Conservation (phyloP, 83 land plant genomes). For the Picea engelmannii region DNA sequence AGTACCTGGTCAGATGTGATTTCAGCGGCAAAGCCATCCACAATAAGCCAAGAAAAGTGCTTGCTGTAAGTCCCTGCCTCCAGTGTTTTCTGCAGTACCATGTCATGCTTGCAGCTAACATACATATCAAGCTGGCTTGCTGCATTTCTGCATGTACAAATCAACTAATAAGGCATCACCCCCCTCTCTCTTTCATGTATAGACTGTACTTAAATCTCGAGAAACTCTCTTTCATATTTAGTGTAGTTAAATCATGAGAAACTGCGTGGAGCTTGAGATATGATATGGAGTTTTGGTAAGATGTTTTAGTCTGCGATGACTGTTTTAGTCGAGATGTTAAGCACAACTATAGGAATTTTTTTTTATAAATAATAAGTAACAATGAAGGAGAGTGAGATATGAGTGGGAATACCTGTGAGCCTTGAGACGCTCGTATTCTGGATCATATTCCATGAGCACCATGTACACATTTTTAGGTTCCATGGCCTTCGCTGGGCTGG, state of each 20-base stretch:
- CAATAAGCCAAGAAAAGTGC: constrained; percentile 42
- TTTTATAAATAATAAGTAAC: too few species aligned
- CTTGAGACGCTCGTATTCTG: constrained; percentile 52
- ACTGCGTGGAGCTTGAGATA: too few species aligned
- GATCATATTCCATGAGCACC: constrained; percentile 67
- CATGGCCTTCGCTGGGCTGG: neutral
- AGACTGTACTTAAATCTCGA: too few species aligned
- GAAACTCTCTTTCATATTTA: too few species aligned
- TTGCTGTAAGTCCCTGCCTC: neutral
- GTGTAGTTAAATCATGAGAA: too few species aligned
- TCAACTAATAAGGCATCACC: neutral
- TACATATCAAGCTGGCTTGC: constrained; percentile 42
- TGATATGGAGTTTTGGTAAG: too few species aligned
- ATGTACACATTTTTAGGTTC: constrained; percentile 50
- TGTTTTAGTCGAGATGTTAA: too few species aligned
- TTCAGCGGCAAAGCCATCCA: constrained; percentile 62
- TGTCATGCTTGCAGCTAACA: constrained; percentile 56
- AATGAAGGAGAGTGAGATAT: too few species aligned
- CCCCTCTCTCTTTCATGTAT: neutral
- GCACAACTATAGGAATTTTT: too few species aligned
- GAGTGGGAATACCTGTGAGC: constrained; percentile 30
- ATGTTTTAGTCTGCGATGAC: too few species aligned
- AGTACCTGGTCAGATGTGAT: constrained; percentile 50
- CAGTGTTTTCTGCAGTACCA: constrained; percentile 31
- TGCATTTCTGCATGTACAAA: constrained; percentile 30